Evolutionary conservation across 257 asterid species (phyloP), one percentile per base, ranked within the genome.

Genomic region (Asclepias syriaca): DNA sequence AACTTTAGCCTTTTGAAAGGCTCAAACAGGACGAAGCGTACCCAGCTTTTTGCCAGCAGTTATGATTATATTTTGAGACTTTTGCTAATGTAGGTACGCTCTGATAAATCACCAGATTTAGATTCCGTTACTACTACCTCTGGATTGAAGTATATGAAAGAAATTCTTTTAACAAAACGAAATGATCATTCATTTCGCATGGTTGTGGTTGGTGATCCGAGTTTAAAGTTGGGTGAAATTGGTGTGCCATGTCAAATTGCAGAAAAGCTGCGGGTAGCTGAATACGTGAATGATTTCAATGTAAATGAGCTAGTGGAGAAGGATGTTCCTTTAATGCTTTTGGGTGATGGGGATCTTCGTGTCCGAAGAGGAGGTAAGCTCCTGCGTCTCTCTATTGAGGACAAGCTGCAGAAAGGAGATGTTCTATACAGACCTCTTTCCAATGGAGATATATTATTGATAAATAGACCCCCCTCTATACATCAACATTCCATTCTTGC

Each of bases 131-230:
- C 85, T 65, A 70, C 90, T 81, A 24, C 92, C 16, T 87, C 97
- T 72, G 98, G 98, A 71, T 70, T 88, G 75, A 95, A 77, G 81
- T 90, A 84, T 81, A 64, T 95, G 18, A 95, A 92, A 79, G 99
- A 95, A 65, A 78, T 92, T 69, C 75, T 95, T 45, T 84, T 92
- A 57, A 98, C 89, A 70, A 95, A 95, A 82, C 82, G 99, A 58
- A 92, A 86, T 14, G 91, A 92, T 76, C 88, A 88, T 76, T 83
- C 82, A 43, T 90, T 95, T 76, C 96, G 99, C n/a, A 80, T 85
- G 96, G 99, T 95, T 10, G 96, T 95, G 18, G 97, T 95, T 29
- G 99, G 98, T 5, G 99, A 95, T 78, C 96, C 99, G 0, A 77
- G 75, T 67, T 13, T 95, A 49, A 84, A 80, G 65, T 86, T 92